phyloP scores from a whole-genome alignment of 2,329 filamentous ascomycete species.

The Alternaria conjuncta region DNA sequence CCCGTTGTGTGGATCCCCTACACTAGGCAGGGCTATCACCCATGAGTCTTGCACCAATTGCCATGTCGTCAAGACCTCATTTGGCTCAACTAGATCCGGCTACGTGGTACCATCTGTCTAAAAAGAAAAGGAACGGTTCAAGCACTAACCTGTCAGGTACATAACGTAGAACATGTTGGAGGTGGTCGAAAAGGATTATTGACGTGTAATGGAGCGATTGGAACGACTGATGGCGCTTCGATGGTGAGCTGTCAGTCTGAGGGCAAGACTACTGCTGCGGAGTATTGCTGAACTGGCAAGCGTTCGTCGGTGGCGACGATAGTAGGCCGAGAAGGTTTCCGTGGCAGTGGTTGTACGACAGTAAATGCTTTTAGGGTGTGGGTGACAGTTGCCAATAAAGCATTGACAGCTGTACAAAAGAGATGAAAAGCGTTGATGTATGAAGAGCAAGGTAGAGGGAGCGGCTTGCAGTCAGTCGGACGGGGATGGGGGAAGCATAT shows the following conservation, averaged over 20 bases:
- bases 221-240: conserved; percentile 29
- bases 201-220: conserved; percentile 34
- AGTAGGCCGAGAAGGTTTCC: conserved; percentile 36
- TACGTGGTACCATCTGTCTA: conserved; percentile 3
- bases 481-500: conserved; percentile 44
- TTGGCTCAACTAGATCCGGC: neutral
- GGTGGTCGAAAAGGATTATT: conserved; percentile 13
- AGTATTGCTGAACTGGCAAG: conserved; percentile 43
- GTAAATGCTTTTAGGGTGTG: conserved; percentile 29
- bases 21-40: conserved; percentile 33
- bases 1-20: conserved; percentile 7
- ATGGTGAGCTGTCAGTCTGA: conserved; percentile 33
- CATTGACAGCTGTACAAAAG: conserved; percentile 47
- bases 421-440: conserved; percentile 38
- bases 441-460: conserved; percentile 46
- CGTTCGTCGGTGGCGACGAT: conserved; percentile 42
- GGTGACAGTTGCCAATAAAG: conserved; percentile 46
- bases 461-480: conserved; percentile 47
- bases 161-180: conserved; percentile 53
- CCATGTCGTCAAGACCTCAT: neutral
- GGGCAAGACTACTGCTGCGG: conserved; percentile 29
- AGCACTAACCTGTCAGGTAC: conserved; percentile 52
- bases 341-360: conserved; percentile 50
- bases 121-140: neutral
- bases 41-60: conserved; percentile 4